Conservation (phyloP, 495 filamentous ascomycete genomes). For the Podospora pseudoanserina region DNA sequence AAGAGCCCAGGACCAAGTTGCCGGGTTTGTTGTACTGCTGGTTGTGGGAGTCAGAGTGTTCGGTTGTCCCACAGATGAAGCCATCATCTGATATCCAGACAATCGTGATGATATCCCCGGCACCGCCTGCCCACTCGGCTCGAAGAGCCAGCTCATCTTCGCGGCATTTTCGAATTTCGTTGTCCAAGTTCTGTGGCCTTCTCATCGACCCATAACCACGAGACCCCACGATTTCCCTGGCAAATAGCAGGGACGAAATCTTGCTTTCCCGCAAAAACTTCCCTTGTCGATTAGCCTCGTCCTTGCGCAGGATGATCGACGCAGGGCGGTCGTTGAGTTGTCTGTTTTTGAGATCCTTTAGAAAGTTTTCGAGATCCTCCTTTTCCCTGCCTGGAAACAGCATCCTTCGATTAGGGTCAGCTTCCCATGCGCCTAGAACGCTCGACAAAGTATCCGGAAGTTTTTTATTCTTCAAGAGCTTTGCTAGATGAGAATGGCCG, state of each 20-base stretch:
- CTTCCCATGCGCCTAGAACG: background rate
- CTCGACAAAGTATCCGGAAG: background rate
- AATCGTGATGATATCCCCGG: slow-evolving; percentile 57
- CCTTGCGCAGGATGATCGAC: slow-evolving; percentile 29
- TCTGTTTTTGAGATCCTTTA: slow-evolving; percentile 30
- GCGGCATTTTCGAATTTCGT: slow-evolving; percentile 35
- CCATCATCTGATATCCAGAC: slow-evolving; percentile 51
- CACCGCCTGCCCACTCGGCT: slow-evolving; percentile 52
- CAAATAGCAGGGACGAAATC: slow-evolving; percentile 36
- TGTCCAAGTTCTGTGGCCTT: slow-evolving; percentile 35
- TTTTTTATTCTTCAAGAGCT: slow-evolving; percentile 7
- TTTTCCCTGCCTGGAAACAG: slow-evolving; percentile 14
- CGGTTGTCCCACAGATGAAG: slow-evolving; percentile 65
- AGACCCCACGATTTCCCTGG: slow-evolving; percentile 39
- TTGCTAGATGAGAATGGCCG: slow-evolving; percentile 26
- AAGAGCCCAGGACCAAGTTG: slow-evolving; percentile 73
- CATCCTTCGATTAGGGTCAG: background rate
- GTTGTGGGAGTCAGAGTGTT: slow-evolving; percentile 68
- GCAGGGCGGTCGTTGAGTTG: slow-evolving; percentile 16
- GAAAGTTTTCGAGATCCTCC: slow-evolving; percentile 35
- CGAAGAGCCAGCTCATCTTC: slow-evolving; percentile 46
- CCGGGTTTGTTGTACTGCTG: slow-evolving; percentile 81
- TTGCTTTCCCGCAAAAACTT: slow-evolving; percentile 26
- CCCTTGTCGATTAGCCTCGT: slow-evolving; percentile 26
- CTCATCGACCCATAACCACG: slow-evolving; percentile 29